A percentile compares a stretch with the other conserved stretches of the same genome.
Evolutionary conservation across 2,329 filamentous ascomycete species (phyloP).

Genomic region (Hymenoscyphus infarciens): DNA sequence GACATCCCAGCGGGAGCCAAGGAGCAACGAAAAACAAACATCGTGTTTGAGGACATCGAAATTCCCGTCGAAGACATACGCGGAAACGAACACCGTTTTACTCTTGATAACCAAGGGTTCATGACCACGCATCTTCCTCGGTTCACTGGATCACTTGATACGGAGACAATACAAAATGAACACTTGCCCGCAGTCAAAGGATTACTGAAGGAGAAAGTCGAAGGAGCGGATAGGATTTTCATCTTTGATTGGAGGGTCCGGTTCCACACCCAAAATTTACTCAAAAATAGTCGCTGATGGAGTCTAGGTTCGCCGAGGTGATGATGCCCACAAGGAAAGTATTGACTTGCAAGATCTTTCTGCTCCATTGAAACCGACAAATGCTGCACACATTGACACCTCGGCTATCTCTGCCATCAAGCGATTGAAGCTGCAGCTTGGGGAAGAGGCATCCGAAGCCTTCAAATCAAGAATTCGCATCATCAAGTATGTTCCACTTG

Average conservation of each 20-base stretch:
- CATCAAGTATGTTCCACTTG: background rate
- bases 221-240: conserved; percentile 8
- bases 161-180: background rate
- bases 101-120: conserved; percentile 13
- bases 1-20: conserved; percentile 9
- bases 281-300: background rate
- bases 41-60: conserved; percentile 13
- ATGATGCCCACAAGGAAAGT: background rate
- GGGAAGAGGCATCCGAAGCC: background rate
- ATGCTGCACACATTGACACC: background rate
- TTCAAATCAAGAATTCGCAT: background rate
- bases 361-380: background rate
- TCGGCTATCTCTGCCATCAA: background rate
- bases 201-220: conserved; percentile 8
- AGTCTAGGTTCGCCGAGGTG: background rate
- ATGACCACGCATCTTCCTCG: background rate
- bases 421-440: background rate
- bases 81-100: conserved; percentile 1
- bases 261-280: background rate
- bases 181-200: conserved; percentile 7
- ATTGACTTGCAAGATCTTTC: background rate
- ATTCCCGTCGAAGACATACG: conserved; percentile 13
- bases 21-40: conserved; percentile 14
- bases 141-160: conserved; percentile 1
- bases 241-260: conserved; percentile 13